phyloP scores from a whole-genome alignment of 768 basidiomycete species.

The Cystofilobasidium bisporidii region DNA sequence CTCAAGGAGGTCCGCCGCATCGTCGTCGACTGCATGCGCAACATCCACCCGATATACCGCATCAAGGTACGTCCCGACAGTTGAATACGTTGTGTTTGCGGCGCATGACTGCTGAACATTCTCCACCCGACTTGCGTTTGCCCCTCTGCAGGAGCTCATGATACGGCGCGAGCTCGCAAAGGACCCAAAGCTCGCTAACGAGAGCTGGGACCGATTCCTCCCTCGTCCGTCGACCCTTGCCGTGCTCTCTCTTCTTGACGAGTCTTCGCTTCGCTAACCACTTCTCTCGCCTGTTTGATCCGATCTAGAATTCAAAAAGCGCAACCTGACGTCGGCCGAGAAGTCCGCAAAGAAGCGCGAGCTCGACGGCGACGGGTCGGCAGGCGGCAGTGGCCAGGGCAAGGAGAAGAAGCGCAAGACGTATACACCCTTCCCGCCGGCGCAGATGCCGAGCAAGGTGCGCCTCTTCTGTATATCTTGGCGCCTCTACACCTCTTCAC shows the following conservation, averaged over 20 bases:
- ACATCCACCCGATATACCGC: conserved; percentile 96
- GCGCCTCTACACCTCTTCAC: too few species aligned
- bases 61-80: conserved; percentile 62
- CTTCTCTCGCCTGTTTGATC: background rate
- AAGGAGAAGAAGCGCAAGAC: conserved; percentile 67
- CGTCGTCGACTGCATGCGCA: conserved; percentile 98
- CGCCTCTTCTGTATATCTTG: conserved; percentile 18
- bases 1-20: conserved; percentile 94
- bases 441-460: conserved; percentile 86
- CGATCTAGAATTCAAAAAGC: conserved; percentile 65
- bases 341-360: conserved; percentile 85
- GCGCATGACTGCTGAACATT: too few species aligned
- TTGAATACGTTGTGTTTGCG: background rate
- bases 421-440: conserved; percentile 97
- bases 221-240: conserved; percentile 46
- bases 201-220: conserved; percentile 95
- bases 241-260: background rate
- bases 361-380: conserved; percentile 12
- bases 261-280: background rate
- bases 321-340: conserved; percentile 83
- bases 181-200: conserved; percentile 86
- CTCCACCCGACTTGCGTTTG: background rate
- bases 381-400: too few species aligned
- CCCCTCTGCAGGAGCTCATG: conserved; percentile 72
- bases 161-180: conserved; percentile 94